Evolutionary conservation across 352 stramenopile genomes (phyloP).

Genomic region (Globisporangium spiculum): DNA sequence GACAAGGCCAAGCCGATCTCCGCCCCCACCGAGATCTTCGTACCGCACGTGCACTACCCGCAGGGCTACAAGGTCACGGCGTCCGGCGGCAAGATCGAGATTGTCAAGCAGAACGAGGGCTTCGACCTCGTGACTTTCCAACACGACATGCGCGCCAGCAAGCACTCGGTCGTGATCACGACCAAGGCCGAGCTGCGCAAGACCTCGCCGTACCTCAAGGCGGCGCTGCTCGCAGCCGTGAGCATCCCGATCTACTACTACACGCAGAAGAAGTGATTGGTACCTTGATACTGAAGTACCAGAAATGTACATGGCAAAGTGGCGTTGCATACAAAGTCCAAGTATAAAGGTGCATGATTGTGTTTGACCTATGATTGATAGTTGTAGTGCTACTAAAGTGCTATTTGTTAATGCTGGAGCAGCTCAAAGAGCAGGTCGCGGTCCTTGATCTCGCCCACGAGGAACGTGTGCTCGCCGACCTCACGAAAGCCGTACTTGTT

Average conservation of each 20-base stretch:
- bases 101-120: slow-evolving; percentile 40
- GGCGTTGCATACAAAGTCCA: not conserved
- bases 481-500: slow-evolving; percentile 30
- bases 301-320: not conserved
- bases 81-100: slow-evolving; percentile 54
- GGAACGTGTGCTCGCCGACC: slow-evolving; percentile 27
- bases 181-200: slow-evolving; percentile 25
- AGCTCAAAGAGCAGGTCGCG: slow-evolving; percentile 24
- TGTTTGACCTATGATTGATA: not conserved
- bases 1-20: slow-evolving; percentile 20
- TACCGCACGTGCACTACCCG: slow-evolving; percentile 75
- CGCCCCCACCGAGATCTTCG: slow-evolving; percentile 54
- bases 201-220: slow-evolving; percentile 17
- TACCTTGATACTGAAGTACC: not conserved
- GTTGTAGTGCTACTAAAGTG: too few relatives aligned
- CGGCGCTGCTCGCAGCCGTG: slow-evolving; percentile 13
- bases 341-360: not conserved
- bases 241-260: slow-evolving; percentile 13
- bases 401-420: slow-evolving; percentile 8
- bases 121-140: slow-evolving; percentile 55
- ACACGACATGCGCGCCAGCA: slow-evolving; percentile 27
- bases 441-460: slow-evolving; percentile 19
- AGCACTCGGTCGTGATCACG: slow-evolving; percentile 42
- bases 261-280: slow-evolving; percentile 5
- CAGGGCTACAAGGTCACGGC: slow-evolving; percentile 50